Conservation (phyloP, 1,284 basidiomycete species). For the Quambalaria eucalypti region DNA sequence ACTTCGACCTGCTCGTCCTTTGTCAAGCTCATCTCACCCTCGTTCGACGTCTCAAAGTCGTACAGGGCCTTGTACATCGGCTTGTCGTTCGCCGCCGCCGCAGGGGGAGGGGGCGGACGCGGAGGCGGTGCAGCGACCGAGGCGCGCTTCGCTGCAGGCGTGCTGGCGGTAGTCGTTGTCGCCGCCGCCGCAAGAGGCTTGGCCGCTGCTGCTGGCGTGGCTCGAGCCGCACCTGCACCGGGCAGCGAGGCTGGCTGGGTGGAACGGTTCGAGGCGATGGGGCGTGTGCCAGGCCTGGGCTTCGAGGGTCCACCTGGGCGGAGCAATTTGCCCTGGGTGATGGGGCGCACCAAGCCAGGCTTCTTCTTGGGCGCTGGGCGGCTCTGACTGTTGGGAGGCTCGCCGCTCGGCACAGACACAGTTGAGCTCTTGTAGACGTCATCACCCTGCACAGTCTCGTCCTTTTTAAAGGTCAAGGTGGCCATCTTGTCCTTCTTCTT, state of each 20-base stretch:
- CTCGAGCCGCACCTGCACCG: constrained; percentile 4
- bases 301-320: constrained; percentile 61
- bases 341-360: constrained; percentile 69
- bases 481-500: constrained; percentile 98
- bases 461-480: constrained; percentile 77
- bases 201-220: constrained; percentile 5
- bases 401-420: constrained; percentile 79
- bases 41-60: constrained; percentile 67
- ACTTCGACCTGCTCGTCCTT: constrained; percentile 90
- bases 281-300: constrained; percentile 34
- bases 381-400: constrained; percentile 69
- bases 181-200: constrained; percentile 41
- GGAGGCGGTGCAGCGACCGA: constrained; percentile 52
- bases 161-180: constrained; percentile 12
- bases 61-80: constrained; percentile 65
- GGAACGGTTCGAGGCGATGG: constrained; percentile 2
- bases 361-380: constrained; percentile 78
- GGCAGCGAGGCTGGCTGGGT: constrained; percentile 8
- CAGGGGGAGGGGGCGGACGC: constrained; percentile 55
- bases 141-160: constrained; percentile 38
- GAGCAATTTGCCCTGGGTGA: constrained; percentile 73
- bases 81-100: constrained; percentile 55
- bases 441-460: constrained; percentile 66
- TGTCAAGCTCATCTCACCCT: constrained; percentile 77
- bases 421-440: constrained; percentile 90